Base-by-base conservation (phyloP, 305 asterid genomes). In the Rubia tinctorum region DNA sequence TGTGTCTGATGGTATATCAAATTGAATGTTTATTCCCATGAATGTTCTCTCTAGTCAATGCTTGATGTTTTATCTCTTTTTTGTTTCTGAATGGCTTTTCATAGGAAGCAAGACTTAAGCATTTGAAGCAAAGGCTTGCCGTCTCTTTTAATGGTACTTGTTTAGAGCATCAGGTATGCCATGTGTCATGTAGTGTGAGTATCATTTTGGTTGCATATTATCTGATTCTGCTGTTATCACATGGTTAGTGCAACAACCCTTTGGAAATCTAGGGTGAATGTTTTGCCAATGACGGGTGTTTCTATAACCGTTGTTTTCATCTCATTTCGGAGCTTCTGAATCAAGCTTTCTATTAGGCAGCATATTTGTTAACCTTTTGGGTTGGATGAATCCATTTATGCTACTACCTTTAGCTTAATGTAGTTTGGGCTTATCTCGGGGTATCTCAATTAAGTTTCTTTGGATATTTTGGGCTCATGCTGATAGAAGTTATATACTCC, bases 71-170 rank as follows among this genome's bases (percentile, higher is more conserved):
- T 23, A 51, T 45, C 10, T 20, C 73, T 65, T 23, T 71, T 10
- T 71, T 76, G 75, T 76, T 74, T 64, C 67, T 75, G 73, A 75
- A 83, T 82, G 61, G 79, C 55, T 78, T 75, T 30, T 68, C 10
- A 55, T 75, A 94, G 99, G 97, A 91, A 82, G 97, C 88, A 30
- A 87, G 97, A 84, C 86, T 94, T 75, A 89, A 89, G 75, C 79
- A 87, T 84, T 84, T 93, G 71, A 90, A 88, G 85, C 85, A 82
- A 76, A 83, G 98, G 83, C 80, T 94, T 74, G 81, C 89, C 2
- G 78, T 90, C 72, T 96, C 99, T 73, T 94, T 91, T 82, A 92
- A 94, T 82, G 97, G 99, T 68, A 74, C 88, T 78, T 82, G 64
- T 76, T 77, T 82, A 18, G 92, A 86, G 81, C 97, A 94, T 88